These are phyloP conservation scores for Trametes cubensis DNA, from an alignment of 768 basidiomycete species.

Conservation along the genomic window DNA sequence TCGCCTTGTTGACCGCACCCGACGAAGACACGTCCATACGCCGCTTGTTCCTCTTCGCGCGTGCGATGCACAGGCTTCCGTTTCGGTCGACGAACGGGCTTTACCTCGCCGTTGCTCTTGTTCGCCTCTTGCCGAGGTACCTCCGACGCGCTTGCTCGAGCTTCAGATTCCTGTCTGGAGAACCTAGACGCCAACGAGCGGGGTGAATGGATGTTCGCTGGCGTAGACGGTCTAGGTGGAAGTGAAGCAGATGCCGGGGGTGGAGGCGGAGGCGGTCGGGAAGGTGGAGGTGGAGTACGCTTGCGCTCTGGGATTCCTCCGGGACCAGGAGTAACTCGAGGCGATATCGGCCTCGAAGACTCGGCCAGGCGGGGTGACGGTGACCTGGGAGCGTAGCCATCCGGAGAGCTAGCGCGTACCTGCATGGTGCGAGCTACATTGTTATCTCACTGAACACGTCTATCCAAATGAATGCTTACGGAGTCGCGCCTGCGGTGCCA, in stretches of 20 bases:
- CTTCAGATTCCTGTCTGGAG: slow-evolving; percentile 18
- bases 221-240: slow-evolving; percentile 52
- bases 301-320: slow-evolving; percentile 15
- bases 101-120: not conserved
- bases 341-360: slow-evolving; percentile 26
- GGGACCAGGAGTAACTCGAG: slow-evolving; percentile 20
- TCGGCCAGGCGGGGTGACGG: slow-evolving; percentile 10
- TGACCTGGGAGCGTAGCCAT: slow-evolving; percentile 9
- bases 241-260: slow-evolving; percentile 28
- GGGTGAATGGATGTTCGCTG: slow-evolving; percentile 50
- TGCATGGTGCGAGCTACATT: not conserved
- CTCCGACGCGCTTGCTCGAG: not conserved
- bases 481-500: slow-evolving; percentile 8
- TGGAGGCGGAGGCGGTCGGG: slow-evolving; percentile 24
- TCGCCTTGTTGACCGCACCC: slow-evolving; percentile 74
- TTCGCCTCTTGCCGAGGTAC: not conserved
- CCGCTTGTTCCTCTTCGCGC: slow-evolving; percentile 63
- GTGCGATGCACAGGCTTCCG: slow-evolving; percentile 53
- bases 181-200: slow-evolving; percentile 4
- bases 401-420: not conserved
- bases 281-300: slow-evolving; percentile 20
- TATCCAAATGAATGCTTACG: slow-evolving; percentile 3
- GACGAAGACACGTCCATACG: slow-evolving; percentile 67
- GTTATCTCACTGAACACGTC: not conserved
- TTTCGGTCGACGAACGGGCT: slow-evolving; percentile 34